These are phyloP conservation scores for Ganoderma boninense DNA, from an alignment of 1,284 basidiomycete species.

Conservation along the genomic window DNA sequence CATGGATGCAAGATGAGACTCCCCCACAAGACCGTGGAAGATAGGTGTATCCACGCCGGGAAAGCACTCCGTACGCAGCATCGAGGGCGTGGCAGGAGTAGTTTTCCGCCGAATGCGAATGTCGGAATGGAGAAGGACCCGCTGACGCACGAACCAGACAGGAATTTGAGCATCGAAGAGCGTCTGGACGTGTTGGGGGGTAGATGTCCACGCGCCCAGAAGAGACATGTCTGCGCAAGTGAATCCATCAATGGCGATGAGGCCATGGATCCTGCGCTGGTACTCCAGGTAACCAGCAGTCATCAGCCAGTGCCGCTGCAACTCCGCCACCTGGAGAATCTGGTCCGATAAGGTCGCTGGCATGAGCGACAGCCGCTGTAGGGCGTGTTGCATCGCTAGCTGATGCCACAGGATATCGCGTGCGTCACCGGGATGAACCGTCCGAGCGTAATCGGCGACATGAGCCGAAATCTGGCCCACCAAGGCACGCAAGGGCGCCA, in stretches of 20 bases:
- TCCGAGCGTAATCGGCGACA: too few species aligned
- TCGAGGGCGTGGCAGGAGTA: neutral
- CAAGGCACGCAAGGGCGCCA: neutral
- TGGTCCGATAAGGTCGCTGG: neutral
- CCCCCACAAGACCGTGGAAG: neutral
- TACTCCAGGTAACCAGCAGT: neutral
- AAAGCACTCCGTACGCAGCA: neutral
- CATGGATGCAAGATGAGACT: neutral
- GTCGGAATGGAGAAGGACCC: neutral
- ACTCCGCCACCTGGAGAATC: neutral
- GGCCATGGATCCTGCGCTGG: neutral
- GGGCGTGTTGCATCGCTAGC: neutral
- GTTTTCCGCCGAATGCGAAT: neutral
- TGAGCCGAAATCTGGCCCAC: neutral
- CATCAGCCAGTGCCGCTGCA: conserved; percentile 6
- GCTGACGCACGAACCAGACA: neutral
- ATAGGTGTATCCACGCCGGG: neutral
- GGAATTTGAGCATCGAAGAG: neutral
- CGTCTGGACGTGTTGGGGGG: neutral
- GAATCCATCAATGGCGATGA: too few species aligned
- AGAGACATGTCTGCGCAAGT: neutral
- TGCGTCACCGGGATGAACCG: neutral
- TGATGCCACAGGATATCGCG: neutral
- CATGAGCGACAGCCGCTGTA: neutral
- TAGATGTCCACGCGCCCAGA: neutral